Evolutionary conservation across 2,329 filamentous ascomycete species (phyloP), one percentile per base, ranked within the genome.

Genomic region (Neofusicoccum laricinum): DNA sequence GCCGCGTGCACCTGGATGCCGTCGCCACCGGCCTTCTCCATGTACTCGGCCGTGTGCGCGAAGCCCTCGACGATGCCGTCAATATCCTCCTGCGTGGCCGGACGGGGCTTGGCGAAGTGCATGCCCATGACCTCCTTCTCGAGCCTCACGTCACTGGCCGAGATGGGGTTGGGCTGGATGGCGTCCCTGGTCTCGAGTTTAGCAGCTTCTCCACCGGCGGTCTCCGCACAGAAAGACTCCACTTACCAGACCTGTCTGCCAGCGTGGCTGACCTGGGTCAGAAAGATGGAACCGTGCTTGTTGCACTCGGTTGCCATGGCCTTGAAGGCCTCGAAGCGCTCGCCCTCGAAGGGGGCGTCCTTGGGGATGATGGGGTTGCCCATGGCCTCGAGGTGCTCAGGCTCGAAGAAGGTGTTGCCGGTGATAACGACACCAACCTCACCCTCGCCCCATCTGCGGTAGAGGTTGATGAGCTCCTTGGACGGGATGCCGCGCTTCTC

Each of bases 221-320:
- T 12, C 30, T 3, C 2, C 6, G 7, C 5, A 15, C 10, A 5
- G 21, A 19, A 2, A 30, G 4, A 1, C 4, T 19, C 8, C 6
- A 46, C 63, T 36, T 51, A 64, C 63, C 63, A 64, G 25, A 80
- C 80, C 71, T 89, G 86, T 0, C 87, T 80, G n/a, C 88, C 88
- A 0, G 88, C 86, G 71, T 90, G 88, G 65, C 80, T 83, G 66
- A 90, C 79, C 71, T 90, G 87, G 5, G 79, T 83, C 12, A 89
- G 76, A 21, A 87, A 79, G 15, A 89, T 77, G 55, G 79, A 83
- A 30, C 84, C 88, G 41, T 88, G 76, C 51, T 80, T 80, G 75
- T 88, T 90, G 8, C 79, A 78, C 1, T 74, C 81, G 2, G 77
- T 73, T 0, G 86, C 87, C 64, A 90, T 67, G 50, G 82, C 79